Conservation (phyloP, 23 red algal genomes). For the Pyropia haitanensis region DNA sequence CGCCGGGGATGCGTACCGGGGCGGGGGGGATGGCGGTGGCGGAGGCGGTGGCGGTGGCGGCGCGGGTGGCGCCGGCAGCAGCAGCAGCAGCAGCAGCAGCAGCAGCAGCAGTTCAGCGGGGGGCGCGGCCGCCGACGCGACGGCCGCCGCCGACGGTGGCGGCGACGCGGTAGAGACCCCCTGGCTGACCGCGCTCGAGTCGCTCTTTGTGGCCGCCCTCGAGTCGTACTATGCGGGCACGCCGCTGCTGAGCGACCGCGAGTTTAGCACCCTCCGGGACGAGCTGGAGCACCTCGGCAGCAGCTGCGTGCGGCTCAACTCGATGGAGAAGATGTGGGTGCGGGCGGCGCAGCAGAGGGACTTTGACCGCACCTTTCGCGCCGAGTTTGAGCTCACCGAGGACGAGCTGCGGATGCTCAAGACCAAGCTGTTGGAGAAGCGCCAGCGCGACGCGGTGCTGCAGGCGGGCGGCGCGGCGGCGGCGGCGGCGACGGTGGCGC, state of each 20-base stretch:
- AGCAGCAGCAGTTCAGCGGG: no score
- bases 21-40: no score
- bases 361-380: conserved; percentile 73
- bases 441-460: conserved; percentile 1
- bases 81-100: no score
- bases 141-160: no score
- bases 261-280: conserved; percentile 89
- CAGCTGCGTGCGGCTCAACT: conserved; percentile 40
- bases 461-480: no score
- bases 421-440: conserved; percentile 41
- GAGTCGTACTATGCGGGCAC: conserved; percentile 63
- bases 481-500: no score
- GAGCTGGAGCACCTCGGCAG: conserved; percentile 77
- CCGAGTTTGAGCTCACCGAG: conserved; percentile 68
- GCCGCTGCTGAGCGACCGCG: conserved; percentile 72
- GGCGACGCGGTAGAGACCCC: neutral
- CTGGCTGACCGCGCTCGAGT: conserved; percentile 54
- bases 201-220: conserved; percentile 67
- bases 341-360: conserved; percentile 75
- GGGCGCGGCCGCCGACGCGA: no score
- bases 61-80: no score
- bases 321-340: conserved; percentile 89
- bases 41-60: no score
- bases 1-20: no score
- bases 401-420: conserved; percentile 70